phyloP scores from a whole-genome alignment of 805 yeast genomes.

The Blastobotrys mokoenaii region DNA sequence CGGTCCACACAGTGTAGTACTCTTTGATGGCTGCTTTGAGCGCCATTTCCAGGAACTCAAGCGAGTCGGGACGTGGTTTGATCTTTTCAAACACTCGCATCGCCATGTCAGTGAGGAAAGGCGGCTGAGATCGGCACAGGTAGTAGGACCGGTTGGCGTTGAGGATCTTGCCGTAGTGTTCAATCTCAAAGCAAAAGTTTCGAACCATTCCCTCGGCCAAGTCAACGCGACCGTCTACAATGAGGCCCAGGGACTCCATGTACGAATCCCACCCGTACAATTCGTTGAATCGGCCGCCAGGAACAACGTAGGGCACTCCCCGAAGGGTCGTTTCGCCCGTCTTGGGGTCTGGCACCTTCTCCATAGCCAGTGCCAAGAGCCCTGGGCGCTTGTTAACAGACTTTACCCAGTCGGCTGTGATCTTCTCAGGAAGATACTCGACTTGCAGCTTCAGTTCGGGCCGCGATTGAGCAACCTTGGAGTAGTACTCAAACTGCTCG shows the following conservation, averaged over 20 bases:
- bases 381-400: constrained; percentile 82
- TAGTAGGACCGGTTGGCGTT: constrained; percentile 93
- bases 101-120: constrained; percentile 91
- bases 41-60: constrained; percentile 57
- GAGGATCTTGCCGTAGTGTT: constrained; percentile 82
- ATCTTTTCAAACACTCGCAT: constrained; percentile 55
- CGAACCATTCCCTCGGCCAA: constrained; percentile 86
- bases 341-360: constrained; percentile 39
- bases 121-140: constrained; percentile 90
- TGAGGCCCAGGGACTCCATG: constrained; percentile 77
- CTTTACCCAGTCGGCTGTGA: constrained; percentile 69
- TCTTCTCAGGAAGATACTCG: constrained; percentile 62
- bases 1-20: constrained; percentile 72
- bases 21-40: constrained; percentile 77
- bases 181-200: constrained; percentile 83
- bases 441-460: constrained; percentile 62
- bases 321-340: constrained; percentile 28
- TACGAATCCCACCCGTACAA: constrained; percentile 98
- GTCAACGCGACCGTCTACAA: constrained; percentile 55
- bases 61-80: constrained; percentile 30
- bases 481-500: constrained; percentile 68
- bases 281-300: constrained; percentile 96
- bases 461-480: constrained; percentile 40
- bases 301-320: constrained; percentile 76
- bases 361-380: constrained; percentile 69